Evolutionary conservation across 2,329 filamentous ascomycete genomes (phyloP), one percentile per base, ranked within the genome.

Genomic region (Apiospora saccharicola): DNA sequence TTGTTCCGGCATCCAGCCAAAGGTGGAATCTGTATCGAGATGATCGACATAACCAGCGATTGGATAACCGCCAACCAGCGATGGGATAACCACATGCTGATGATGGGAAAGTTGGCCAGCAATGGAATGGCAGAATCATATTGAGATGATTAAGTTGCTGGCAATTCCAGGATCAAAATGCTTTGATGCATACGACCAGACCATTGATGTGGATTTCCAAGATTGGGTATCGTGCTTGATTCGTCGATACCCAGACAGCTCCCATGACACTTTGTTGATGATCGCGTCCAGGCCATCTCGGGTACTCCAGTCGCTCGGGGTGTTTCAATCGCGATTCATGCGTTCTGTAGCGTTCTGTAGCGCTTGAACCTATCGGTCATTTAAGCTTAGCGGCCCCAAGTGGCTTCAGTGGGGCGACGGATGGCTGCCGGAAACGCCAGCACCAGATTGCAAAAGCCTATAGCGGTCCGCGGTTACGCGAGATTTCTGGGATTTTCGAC

Each of bases 391-490:
- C 34, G 57, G 57, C 30, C 41, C 24, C 53, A 22, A 53, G 49
- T 57, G 51, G 51, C 53, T 30, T 61, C 30, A 16, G 57, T 64
- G 57, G 57, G 57, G 34, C 57, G 57, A 64, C 57, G 34, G 57
- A 64, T 64, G 57, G 57, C 34, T 41, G 57, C 57, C 34, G 57
- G 57, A 24, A n/a, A 41, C 30, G 19, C 34, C 57, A 64, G 57
- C 57, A 19, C 30, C 46, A 49, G 53, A 61, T 61, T 61, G 8
- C 53, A 37, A 30, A 16, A 64, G 57, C 57, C 57, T 34, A 64
- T 64, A 24, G 57, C 57, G 57, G 34, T 64, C 57, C 57, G 57
- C 30, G 30, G 34, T 34, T 64, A 64, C 57, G 57, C 57, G 57
- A 64, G 34, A n/a, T 41, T 37, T 64, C 57, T 41, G 22, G 41